Percentiles rank a stretch among this genome's conserved stretches.
Conservation (phyloP, 768 basidiomycete species). For the Phylloporus sp. region DNA sequence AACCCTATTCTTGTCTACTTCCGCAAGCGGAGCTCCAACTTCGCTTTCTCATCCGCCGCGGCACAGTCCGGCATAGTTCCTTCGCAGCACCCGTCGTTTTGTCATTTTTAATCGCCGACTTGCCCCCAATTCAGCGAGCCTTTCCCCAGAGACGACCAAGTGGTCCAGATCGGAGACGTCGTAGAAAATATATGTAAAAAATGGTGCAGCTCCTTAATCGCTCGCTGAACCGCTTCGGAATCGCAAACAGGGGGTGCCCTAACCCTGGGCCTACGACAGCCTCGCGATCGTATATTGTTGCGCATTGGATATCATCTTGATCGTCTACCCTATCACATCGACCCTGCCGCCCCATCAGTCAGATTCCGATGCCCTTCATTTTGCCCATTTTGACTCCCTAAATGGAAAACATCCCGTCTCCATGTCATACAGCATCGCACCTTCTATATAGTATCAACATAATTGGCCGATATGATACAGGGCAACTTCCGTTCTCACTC, state of each 20-base stretch:
- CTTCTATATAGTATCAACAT: constrained; percentile 15
- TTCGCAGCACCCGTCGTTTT: constrained; percentile 10
- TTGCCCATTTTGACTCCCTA: constrained; percentile 12
- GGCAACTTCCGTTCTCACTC: constrained; percentile 9
- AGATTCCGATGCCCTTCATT: constrained; percentile 31
- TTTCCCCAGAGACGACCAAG: background rate
- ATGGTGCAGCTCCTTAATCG: background rate
- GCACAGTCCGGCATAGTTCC: constrained; percentile 26
- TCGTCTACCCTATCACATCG: constrained; percentile 36
- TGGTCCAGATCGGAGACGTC: background rate
- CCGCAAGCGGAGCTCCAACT: constrained; percentile 27
- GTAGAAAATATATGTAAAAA: background rate
- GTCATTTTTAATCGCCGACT: constrained; percentile 30
- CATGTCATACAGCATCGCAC: constrained; percentile 17
- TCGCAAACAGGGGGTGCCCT: constrained; percentile 19
- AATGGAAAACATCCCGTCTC: constrained; percentile 23
- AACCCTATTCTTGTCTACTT: constrained; percentile 10
- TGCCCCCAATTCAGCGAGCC: constrained; percentile 21
- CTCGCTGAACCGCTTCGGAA: constrained; percentile 8
- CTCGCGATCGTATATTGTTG: constrained; percentile 21
- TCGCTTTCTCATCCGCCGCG: constrained; percentile 22
- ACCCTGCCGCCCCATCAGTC: constrained; percentile 30
- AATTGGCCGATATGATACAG: constrained; percentile 19
- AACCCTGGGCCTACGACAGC: constrained; percentile 15
- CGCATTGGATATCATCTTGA: constrained; percentile 29